These are phyloP conservation scores for Xylariaceae sp. DNA, from an alignment of 2,329 filamentous ascomycete species.

Conservation along the genomic window DNA sequence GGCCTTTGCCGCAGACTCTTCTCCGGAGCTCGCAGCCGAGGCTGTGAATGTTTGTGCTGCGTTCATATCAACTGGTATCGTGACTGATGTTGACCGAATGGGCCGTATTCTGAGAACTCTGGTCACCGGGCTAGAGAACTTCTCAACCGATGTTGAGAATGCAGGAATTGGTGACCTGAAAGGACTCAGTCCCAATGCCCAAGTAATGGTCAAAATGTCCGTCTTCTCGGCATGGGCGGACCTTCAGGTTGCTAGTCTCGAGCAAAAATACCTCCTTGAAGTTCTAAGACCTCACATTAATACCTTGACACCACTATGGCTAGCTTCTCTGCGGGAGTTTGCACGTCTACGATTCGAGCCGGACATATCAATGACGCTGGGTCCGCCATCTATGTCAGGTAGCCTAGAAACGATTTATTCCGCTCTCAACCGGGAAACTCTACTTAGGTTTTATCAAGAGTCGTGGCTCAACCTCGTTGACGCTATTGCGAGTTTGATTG, in stretches of 20 bases:
- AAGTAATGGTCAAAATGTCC: slow-evolving; percentile 97
- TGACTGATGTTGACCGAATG: slow-evolving; percentile 98
- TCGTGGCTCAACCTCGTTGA: slow-evolving; percentile 96
- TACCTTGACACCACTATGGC: slow-evolving; percentile 86
- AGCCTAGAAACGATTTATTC: slow-evolving; percentile 93
- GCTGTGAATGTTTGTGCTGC: slow-evolving; percentile 97
- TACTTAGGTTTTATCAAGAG: slow-evolving; percentile 94
- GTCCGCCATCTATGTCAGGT: slow-evolving; percentile 73
- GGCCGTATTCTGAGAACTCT: slow-evolving; percentile 93
- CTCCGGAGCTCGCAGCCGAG: slow-evolving; percentile 89
- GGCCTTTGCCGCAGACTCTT: slow-evolving; percentile 92
- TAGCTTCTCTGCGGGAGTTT: slow-evolving; percentile 89
- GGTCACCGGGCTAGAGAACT: slow-evolving; percentile 86
- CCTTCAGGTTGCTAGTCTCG: slow-evolving; percentile 87
- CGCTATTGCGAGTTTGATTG: slow-evolving; percentile 93
- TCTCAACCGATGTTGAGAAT: slow-evolving; percentile 74
- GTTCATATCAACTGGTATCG: slow-evolving; percentile 95
- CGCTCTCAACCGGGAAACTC: slow-evolving; percentile 86
- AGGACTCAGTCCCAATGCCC: slow-evolving; percentile 88
- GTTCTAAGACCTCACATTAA: slow-evolving; percentile 89
- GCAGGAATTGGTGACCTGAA: slow-evolving; percentile 89
- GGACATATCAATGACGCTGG: slow-evolving; percentile 88
- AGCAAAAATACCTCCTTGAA: slow-evolving; percentile 83
- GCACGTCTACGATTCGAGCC: slow-evolving; percentile 91
- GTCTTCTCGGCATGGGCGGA: slow-evolving; percentile 97